Base-by-base conservation (phyloP, 345 rosid species). In the Cardamine chenopodiifolia region DNA sequence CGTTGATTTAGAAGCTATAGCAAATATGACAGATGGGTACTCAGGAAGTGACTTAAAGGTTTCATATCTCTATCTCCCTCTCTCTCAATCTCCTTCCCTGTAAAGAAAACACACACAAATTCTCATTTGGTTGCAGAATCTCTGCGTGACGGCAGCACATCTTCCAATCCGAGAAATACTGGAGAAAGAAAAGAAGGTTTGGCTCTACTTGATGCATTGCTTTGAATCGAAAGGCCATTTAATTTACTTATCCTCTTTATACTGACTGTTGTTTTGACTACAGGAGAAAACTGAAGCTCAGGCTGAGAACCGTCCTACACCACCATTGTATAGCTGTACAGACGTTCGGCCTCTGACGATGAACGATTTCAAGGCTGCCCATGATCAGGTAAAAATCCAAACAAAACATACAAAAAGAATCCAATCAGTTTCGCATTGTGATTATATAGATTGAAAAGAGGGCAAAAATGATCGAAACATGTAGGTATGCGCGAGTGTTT, bases 21-120 rank as follows among this genome's bases (percentile, higher is more conserved):
- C 98, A 28, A 85, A 70, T 60, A 90, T 95, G 97, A 87, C 98
- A 13, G 93, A 90, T 68, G 99, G 99, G 50, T 95, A 90, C 78
- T 95, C 99, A 49, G 98, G 98, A 74, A 95, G 99, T 71, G 99
- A 95, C 80, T 78, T 95, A 42, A 95, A 92, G 99, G 99, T 93
- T 57, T 26, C 10, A 4, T 26, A 22, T 80, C 35, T 49, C 58
- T 34, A 57, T 32, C 22, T 55, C 22, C 3, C 47, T 44, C 31
- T 45, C 29, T 52, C 29, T 73, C 8, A 57, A 39, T 55, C 66
- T 79, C 42, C 52, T 31, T 64, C 48, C 23, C 48, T 18, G 58
- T 29, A 20, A 63, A 54, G 20, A 14, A 10, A 20, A 20, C 37
- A 14, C 72, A 13, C n/a, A 65, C 72, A 23, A 1, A 23, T 29